Percentiles rank a stretch among this genome's conserved stretches.
phyloP scores from a whole-genome alignment of 2,329 filamentous ascomycete species.

The Exophiala xenobiotica region DNA sequence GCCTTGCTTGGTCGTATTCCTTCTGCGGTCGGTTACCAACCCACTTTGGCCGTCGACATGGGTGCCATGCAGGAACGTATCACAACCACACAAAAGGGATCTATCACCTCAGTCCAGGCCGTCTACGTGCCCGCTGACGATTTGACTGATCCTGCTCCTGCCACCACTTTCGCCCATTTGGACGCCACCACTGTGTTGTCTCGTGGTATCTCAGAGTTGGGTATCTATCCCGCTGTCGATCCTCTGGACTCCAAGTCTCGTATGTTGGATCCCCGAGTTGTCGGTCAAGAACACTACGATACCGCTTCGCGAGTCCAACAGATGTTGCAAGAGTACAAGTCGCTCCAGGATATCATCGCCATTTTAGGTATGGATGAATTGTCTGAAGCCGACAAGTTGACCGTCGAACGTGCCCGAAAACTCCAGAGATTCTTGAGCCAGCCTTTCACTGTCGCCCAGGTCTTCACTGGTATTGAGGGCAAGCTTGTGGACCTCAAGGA shows the following conservation, averaged over 20 bases:
- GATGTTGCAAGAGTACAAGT: constrained; percentile 99
- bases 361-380: constrained; percentile 99
- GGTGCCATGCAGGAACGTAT: constrained; percentile 99
- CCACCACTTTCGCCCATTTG: constrained; percentile 99
- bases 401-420: constrained; percentile 99
- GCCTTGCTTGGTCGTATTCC: constrained; percentile 98
- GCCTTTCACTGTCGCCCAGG: constrained; percentile 88
- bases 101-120: constrained; percentile 99
- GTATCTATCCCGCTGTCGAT: constrained; percentile 99
- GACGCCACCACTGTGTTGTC: constrained; percentile 99
- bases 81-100: constrained; percentile 98
- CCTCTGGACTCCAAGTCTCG: constrained; percentile 99
- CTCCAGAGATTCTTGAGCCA: constrained; percentile 99
- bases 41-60: constrained; percentile 97
- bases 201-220: constrained; percentile 99
- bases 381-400: constrained; percentile 98
- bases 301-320: constrained; percentile 94
- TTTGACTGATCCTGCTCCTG: constrained; percentile 99
- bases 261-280: constrained; percentile 98
- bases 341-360: constrained; percentile 99
- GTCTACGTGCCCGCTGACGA: constrained; percentile 99
- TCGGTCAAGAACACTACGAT: constrained; percentile 96
- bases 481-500: constrained; percentile 97
- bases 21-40: constrained; percentile 99
- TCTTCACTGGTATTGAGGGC: constrained; percentile 81